Evolutionary conservation across 257 asterid genomes (phyloP), one percentile per base, ranked within the genome.

Genomic region (Nicotiana obtusifolia): DNA sequence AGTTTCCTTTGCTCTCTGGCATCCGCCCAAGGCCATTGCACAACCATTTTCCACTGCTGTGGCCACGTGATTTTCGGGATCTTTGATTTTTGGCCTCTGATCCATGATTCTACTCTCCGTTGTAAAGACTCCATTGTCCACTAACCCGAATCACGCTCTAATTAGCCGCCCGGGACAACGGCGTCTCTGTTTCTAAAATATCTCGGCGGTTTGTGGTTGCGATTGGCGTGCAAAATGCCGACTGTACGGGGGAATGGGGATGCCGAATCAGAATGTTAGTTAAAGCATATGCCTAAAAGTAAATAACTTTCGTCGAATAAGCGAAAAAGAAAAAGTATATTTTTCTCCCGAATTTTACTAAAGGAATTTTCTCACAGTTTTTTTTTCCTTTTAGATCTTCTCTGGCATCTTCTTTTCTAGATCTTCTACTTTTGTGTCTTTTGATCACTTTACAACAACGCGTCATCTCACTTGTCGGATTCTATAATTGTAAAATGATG

Each of bases 1-100:
- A 83, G 91, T 89, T 87, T 91, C 83, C 93, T 87, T 62, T 90
- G 93, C 41, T 91, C 94, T 84, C 92, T 89, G 71, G 87, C 92
- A 77, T 91, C 87, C 67, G 81, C 81, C 99, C 99, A 94, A 6
- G 99, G 97, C 99, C 98, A 95, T 86, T 91, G 89, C 44, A 90
- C 96, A 76, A 61, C 91, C 87, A 89, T 75, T 82, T 89, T 89
- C 99, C 98, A 95, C 76, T 91, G 94, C 86, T 88, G 95, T 22
- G 95, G 94, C 98, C 99, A 94, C 71, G 92, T 84, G 68, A 92
- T 94, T 35, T 85, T 89, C 76, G 89, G 64, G 83, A 95, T 89
- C 91, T 86, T 95, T 81, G 91, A 83, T 66, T 97, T 86, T 88
- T 91, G 97, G 86, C 91, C 99, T 81, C 84, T 89, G 95, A 95